A percentile compares a stretch with the other conserved stretches of the same genome.
Conservation (phyloP, 2,329 filamentous ascomycete species). For the Nannizzia gypsea region DNA sequence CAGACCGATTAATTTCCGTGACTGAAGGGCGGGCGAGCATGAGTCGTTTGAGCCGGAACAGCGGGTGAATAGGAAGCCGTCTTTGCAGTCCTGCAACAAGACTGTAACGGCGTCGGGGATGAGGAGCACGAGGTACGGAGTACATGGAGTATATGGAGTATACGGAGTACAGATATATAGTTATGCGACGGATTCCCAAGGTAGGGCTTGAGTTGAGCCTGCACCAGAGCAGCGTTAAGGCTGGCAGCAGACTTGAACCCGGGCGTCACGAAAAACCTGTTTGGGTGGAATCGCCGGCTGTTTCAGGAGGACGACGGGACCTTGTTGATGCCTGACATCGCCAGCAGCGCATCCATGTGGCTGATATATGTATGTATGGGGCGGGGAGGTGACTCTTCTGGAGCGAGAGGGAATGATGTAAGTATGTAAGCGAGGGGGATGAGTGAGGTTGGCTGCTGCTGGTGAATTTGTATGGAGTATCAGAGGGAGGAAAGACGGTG, state of each 20-base stretch:
- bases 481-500: not conserved
- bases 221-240: not conserved
- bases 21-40: not conserved
- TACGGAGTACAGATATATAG: too few relatives aligned
- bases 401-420: too few relatives aligned
- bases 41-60: not conserved
- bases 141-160: too few relatives aligned
- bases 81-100: too few relatives aligned
- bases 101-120: too few relatives aligned
- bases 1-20: not conserved
- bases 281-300: not conserved
- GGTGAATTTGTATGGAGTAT: too few relatives aligned
- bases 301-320: not conserved
- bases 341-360: not conserved
- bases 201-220: not conserved
- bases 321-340: conserved; percentile 2
- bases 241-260: not conserved
- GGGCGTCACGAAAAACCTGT: conserved; percentile 2
- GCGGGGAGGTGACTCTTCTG: not conserved
- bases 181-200: too few relatives aligned
- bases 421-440: not conserved
- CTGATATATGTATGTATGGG: not conserved
- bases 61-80: not conserved
- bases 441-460: too few relatives aligned
- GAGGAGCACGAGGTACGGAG: too few relatives aligned